A percentile compares a stretch with the other conserved stretches of the same genome.
Evolutionary conservation across 2,329 filamentous ascomycete species (phyloP).

Genomic region (Ceratocystis lukuohia): DNA sequence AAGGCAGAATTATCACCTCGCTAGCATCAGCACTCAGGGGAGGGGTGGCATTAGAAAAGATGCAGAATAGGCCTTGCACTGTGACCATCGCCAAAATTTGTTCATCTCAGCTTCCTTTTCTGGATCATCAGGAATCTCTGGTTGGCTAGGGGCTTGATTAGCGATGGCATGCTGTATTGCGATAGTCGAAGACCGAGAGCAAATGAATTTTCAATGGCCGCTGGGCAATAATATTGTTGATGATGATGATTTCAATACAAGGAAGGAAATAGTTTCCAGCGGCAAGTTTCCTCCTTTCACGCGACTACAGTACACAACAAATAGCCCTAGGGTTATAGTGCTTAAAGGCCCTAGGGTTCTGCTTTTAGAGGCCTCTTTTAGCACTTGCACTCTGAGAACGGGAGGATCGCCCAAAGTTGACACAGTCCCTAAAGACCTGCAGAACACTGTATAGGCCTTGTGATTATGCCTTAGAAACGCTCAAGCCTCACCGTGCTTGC

Average conservation of each 20-base stretch:
- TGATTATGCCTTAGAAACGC: too few species aligned
- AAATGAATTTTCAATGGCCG: neutral
- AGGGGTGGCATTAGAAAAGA: neutral
- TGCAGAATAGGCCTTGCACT: conserved; percentile 2
- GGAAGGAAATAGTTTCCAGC: neutral
- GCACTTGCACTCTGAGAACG: neutral
- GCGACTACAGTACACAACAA: too few species aligned
- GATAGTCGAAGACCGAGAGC: neutral
- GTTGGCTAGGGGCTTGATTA: neutral
- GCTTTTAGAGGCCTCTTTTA: neutral
- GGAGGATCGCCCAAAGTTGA: neutral
- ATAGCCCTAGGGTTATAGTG: neutral
- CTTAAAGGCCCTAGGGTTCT: neutral
- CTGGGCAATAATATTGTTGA: neutral
- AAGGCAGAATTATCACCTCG: neutral
- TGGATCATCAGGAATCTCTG: neutral
- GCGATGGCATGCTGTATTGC: neutral
- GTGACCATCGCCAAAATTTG: neutral
- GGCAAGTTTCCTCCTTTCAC: neutral
- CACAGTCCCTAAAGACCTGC: too few species aligned
- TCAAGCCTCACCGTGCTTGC: neutral
- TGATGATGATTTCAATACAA: too few species aligned
- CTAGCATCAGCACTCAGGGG: neutral
- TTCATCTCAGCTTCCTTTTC: conserved; percentile 7
- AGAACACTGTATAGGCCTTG: too few species aligned